Percentiles rank a stretch among this genome's conserved stretches.
Evolutionary conservation across 2,329 filamentous ascomycete species (phyloP).

Genomic region (Fusarium sp.): DNA sequence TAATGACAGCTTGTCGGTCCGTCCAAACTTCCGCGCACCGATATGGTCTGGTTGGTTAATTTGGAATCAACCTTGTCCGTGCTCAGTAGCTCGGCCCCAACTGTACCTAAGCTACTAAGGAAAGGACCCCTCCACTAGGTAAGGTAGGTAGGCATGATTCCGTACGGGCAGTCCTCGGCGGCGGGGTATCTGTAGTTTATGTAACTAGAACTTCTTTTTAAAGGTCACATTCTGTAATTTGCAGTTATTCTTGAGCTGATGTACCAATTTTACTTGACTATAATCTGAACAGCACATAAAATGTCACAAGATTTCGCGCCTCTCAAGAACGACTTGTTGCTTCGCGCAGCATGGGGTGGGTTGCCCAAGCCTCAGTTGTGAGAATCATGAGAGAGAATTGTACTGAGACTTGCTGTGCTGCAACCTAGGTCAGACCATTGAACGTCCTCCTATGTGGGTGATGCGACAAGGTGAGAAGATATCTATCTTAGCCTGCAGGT

Average conservation of each 20-base stretch:
- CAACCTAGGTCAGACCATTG: slow-evolving; percentile 79
- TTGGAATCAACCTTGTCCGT: slow-evolving; percentile 11
- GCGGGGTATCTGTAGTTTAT: slow-evolving; percentile 17
- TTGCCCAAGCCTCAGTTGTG: slow-evolving; percentile 21
- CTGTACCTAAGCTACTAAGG: neutral
- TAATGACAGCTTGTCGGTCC: slow-evolving; percentile 42
- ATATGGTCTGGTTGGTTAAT: neutral
- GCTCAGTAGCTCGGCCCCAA: neutral
- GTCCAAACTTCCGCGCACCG: slow-evolving; percentile 28
- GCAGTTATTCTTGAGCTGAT: neutral
- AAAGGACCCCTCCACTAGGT: slow-evolving; percentile 20
- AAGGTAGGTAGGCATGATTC: neutral
- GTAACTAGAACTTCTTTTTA: slow-evolving; percentile 14
- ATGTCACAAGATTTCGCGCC: slow-evolving; percentile 81
- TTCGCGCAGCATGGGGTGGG: slow-evolving; percentile 88
- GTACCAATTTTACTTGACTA: slow-evolving; percentile 2
- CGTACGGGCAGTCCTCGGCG: slow-evolving; percentile 18
- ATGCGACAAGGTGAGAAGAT: slow-evolving; percentile 89
- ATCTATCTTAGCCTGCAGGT: neutral
- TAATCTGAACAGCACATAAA: slow-evolving; percentile 36
- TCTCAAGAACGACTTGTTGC: slow-evolving; percentile 89
- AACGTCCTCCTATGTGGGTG: slow-evolving; percentile 96
- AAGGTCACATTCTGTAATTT: slow-evolving; percentile 18
- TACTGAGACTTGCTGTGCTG: slow-evolving; percentile 33
- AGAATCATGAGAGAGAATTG: slow-evolving; percentile 18